Evolutionary conservation across 768 basidiomycete genomes (phyloP).

Genomic region (Amanita phalloides): DNA sequence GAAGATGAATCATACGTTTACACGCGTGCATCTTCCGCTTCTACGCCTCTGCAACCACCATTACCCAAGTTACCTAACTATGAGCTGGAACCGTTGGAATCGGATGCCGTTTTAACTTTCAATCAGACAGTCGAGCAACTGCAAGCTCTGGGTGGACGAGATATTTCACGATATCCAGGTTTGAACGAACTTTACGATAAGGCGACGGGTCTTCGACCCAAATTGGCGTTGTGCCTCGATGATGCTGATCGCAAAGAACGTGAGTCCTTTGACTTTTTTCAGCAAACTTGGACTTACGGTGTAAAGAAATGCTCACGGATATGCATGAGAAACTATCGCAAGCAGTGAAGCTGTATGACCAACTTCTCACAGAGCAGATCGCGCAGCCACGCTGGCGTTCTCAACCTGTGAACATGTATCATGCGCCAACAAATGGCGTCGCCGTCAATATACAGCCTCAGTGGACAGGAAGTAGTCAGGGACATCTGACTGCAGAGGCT

Average conservation of each 20-base stretch:
- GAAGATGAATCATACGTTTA: constrained; percentile 32
- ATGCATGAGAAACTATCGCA: constrained; percentile 94
- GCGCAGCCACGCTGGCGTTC: constrained; percentile 58
- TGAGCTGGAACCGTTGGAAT: constrained; percentile 74
- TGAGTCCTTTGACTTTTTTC: constrained; percentile 18
- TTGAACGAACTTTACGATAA: constrained; percentile 80
- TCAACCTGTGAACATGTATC: constrained; percentile 7
- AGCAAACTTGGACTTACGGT: background rate
- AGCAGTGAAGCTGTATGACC: constrained; percentile 87
- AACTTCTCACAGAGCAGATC: constrained; percentile 76
- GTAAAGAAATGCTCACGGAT: constrained; percentile 71
- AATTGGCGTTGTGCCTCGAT: constrained; percentile 74
- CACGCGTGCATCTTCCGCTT: constrained; percentile 34
- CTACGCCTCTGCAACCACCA: constrained; percentile 27
- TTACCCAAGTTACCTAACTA: constrained; percentile 57
- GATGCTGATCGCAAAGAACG: constrained; percentile 83
- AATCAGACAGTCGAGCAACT: constrained; percentile 84
- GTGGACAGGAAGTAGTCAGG: constrained; percentile 4
- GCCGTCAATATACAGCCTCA: background rate
- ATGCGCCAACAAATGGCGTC: background rate
- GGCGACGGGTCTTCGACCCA: constrained; percentile 68
- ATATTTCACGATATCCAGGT: constrained; percentile 74
- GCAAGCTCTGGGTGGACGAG: constrained; percentile 64
- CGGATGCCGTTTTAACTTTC: constrained; percentile 83
- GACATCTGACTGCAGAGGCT: background rate